Base-by-base conservation (phyloP, 805 yeast species). In the Yarrowia sp. region DNA sequence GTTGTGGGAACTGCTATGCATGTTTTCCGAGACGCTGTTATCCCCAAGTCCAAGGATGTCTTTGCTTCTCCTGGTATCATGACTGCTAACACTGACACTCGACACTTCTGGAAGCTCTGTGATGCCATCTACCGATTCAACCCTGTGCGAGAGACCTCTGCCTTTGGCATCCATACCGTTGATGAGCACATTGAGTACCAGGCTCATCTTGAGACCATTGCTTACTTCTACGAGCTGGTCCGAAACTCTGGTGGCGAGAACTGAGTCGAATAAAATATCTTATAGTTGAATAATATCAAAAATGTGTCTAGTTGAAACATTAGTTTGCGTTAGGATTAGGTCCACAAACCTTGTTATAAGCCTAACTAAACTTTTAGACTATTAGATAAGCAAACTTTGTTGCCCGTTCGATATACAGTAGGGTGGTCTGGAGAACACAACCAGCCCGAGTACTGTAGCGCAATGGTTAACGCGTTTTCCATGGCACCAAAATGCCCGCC, bases 21-120 rank as follows among this genome's bases (percentile, higher is more conserved):
- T 68, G 80, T 86, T 65, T 84, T 82, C 71, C 89, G 86, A 72
- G 87, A 85, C 42, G 43, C 65, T 44, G 44, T 48, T 33, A 22
- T 45, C 18, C 70, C 79, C 62, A 78, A 80, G 62, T 70, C 69
- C 4, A 72, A 74, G 17, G 65, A 74, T 9, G 69, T 77, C 15
- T 68, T 83, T 48, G 79, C 83, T n/a, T 78, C 86, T 8, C 89
- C 90, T 4, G 78, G 81, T 39, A 74, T 87, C 55, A 81, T 84
- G 81, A 78, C 87, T 2, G 91, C 86, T 32, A 87, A 86, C 74
- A 87, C 91, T 8, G 91, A 87, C 70, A 87, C 91, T 1, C 78
- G 79, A 65, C 79, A 81, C 69, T 87, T 85, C 72, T 86, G 90
- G 90, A 74, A 76, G 43, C 76, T 87, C 67, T 81, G 86, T 1